Percentiles rank a stretch among this genome's conserved stretches.
Conservation (phyloP, 208 protist genomes). For the Leptomonas seymouri region DNA sequence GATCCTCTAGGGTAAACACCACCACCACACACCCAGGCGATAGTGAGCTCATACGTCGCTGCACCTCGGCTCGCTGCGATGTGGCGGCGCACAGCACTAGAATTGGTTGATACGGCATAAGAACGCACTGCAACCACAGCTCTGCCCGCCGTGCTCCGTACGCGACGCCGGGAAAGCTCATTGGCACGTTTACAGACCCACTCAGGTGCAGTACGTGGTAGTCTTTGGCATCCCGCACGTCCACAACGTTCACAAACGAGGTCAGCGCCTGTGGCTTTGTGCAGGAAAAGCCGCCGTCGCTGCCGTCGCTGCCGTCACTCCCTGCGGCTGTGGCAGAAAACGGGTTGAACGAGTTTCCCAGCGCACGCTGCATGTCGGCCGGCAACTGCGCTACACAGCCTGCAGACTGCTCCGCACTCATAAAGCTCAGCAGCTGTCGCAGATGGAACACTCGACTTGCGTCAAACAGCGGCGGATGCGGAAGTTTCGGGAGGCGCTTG, state of each 20-base stretch:
- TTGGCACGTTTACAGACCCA: slow-evolving; percentile 66
- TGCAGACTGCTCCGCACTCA: neutral
- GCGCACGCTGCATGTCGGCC: slow-evolving; percentile 10
- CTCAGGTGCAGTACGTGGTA: slow-evolving; percentile 63
- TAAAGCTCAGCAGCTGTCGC: slow-evolving; percentile 21
- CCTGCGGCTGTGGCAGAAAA: slow-evolving; percentile 1
- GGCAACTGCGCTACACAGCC: slow-evolving; percentile 12
- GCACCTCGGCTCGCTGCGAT: slow-evolving; percentile 31
- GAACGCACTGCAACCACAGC: slow-evolving; percentile 81
- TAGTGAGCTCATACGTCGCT: slow-evolving; percentile 38
- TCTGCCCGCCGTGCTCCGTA: slow-evolving; percentile 79
- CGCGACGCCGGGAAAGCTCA: slow-evolving; percentile 70
- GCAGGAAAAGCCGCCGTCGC: neutral
- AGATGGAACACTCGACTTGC: slow-evolving; percentile 53
- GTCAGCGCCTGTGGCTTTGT: slow-evolving; percentile 4
- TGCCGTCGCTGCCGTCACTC: neutral
- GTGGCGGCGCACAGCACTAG: slow-evolving; percentile 44
- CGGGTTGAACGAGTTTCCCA: slow-evolving; percentile 17
- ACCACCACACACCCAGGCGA: slow-evolving; percentile 35
- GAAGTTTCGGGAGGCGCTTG: slow-evolving; percentile 55
- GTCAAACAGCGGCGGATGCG: slow-evolving; percentile 54
- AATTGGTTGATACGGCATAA: slow-evolving; percentile 62
- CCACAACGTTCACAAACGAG: slow-evolving; percentile 46
- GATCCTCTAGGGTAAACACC: slow-evolving; percentile 46
- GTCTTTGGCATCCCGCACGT: slow-evolving; percentile 49